Conservation (phyloP, 768 basidiomycete species). For the Trametes punicea region DNA sequence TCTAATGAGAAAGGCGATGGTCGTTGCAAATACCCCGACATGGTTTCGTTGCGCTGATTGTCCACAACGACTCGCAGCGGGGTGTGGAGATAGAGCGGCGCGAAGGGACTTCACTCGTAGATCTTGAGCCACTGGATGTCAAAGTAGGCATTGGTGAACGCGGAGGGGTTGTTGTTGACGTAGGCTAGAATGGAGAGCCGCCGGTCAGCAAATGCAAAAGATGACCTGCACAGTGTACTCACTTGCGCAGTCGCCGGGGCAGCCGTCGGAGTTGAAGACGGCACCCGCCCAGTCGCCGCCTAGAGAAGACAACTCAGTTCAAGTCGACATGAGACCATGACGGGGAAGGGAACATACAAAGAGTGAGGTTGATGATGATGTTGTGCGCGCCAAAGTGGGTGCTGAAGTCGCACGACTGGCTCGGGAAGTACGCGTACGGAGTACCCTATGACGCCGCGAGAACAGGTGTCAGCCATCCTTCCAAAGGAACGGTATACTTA, state of each 20-base stretch:
- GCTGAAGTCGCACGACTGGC: slow-evolving; percentile 50
- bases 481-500: background rate
- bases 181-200: slow-evolving; percentile 40
- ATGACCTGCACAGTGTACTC: slow-evolving; percentile 23
- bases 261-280: slow-evolving; percentile 44
- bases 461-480: too few relatives aligned
- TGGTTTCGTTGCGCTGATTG: background rate
- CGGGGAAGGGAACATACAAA: slow-evolving; percentile 38
- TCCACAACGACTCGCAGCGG: too few relatives aligned
- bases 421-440: slow-evolving; percentile 60
- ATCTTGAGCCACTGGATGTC: slow-evolving; percentile 42
- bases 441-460: slow-evolving; percentile 39
- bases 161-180: slow-evolving; percentile 63
- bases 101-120: slow-evolving; percentile 23
- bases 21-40: background rate
- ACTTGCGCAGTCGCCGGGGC: slow-evolving; percentile 51
- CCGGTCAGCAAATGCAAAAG: background rate
- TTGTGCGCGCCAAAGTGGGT: slow-evolving; percentile 51
- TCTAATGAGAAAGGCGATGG: background rate
- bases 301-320: background rate
- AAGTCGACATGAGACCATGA: background rate
- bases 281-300: slow-evolving; percentile 55
- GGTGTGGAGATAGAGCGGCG: background rate
- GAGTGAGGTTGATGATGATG: slow-evolving; percentile 66
- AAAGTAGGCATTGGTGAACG: slow-evolving; percentile 69